Conservation (phyloP, 1,284 basidiomycete species). For the Amylostereum areolatum region DNA sequence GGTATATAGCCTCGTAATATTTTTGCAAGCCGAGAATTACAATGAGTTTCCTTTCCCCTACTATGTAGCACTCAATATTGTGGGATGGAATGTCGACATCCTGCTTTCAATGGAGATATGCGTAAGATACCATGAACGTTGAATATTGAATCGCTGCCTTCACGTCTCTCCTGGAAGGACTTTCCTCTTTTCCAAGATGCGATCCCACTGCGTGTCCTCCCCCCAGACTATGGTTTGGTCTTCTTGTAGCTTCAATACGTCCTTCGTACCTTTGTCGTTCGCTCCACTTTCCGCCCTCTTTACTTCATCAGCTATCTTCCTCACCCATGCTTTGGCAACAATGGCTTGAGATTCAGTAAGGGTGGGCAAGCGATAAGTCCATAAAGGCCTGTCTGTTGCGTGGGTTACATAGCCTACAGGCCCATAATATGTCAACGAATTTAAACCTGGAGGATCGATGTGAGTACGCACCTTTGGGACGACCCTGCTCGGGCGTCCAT, state of each 20-base stretch:
- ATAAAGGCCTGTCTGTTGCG: constrained; percentile 50
- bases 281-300: constrained; percentile 29
- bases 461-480: constrained; percentile 40
- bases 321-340: constrained; percentile 46
- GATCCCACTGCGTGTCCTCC: constrained; percentile 44
- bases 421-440: background rate
- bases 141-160: background rate
- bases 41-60: too few relatives aligned
- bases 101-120: too few relatives aligned
- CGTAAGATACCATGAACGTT: background rate
- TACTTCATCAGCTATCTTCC: constrained; percentile 36
- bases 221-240: constrained; percentile 50
- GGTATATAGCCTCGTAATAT: too few relatives aligned
- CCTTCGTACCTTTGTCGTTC: constrained; percentile 25
- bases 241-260: constrained; percentile 43
- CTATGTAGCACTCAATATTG: too few relatives aligned
- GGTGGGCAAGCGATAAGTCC: constrained; percentile 37
- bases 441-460: background rate
- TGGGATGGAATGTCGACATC: too few relatives aligned
- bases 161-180: constrained; percentile 18
- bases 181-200: constrained; percentile 29
- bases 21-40: too few relatives aligned
- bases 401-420: constrained; percentile 62
- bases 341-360: constrained; percentile 36
- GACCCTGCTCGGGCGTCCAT: constrained; percentile 58